Evolutionary conservation across 441 rosid species (phyloP).

Genomic region (Dalechampia spathulata): DNA sequence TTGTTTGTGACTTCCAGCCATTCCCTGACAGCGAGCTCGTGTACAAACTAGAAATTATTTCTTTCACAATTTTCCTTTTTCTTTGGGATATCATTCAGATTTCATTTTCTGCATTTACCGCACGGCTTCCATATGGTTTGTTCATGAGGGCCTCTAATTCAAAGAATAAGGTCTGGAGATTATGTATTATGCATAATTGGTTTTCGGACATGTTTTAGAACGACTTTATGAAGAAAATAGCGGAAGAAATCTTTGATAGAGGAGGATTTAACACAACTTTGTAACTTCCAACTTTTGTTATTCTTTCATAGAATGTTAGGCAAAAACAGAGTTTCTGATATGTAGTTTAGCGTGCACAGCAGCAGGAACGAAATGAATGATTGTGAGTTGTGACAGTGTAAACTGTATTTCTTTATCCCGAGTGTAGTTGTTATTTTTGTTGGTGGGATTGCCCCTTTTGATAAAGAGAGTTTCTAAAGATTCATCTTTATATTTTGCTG

Average conservation of each 20-base stretch:
- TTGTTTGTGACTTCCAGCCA: constrained; percentile 13
- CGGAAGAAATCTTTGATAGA: background rate
- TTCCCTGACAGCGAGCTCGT: constrained; percentile 7
- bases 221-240: background rate
- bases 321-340: no score
- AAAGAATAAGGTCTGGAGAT: background rate
- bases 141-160: background rate
- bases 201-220: background rate
- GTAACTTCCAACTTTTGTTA: no score
- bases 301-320: no score
- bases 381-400: background rate
- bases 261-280: background rate
- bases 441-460: background rate
- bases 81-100: constrained; percentile 2
- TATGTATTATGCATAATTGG: background rate
- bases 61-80: background rate
- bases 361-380: no score
- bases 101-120: background rate
- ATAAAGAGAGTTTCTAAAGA: background rate
- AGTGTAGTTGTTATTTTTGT: background rate
- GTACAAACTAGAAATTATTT: constrained; percentile 5
- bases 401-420: background rate
- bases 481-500: background rate
- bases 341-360: no score
- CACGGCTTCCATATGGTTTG: background rate